Evolutionary conservation across 2,329 filamentous ascomycete species (phyloP).

Genomic region (Alternaria sp.): DNA sequence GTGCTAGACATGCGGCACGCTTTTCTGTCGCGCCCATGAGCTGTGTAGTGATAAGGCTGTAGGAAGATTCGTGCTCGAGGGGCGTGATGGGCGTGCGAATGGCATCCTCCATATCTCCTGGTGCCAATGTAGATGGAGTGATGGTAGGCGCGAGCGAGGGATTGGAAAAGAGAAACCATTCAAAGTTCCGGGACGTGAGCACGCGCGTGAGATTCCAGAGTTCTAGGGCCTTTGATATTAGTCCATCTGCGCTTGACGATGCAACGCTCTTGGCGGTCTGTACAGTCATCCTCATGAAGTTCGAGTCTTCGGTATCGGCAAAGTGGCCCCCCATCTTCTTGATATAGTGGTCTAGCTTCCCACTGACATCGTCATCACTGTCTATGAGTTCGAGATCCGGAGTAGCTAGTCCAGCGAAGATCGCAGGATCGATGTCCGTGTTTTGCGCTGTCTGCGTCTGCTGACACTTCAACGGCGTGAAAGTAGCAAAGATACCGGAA

Average conservation of each 20-base stretch:
- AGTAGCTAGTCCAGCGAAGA: constrained; percentile 34
- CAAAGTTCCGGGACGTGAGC: constrained; percentile 57
- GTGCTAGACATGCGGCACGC: constrained; percentile 59
- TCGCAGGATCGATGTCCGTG: constrained; percentile 46
- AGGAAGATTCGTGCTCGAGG: constrained; percentile 51
- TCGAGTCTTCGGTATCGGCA: constrained; percentile 57
- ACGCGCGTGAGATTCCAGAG: constrained; percentile 64
- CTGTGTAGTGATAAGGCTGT: constrained; percentile 60
- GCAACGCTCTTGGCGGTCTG: constrained; percentile 40
- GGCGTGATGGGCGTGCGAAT: constrained; percentile 37
- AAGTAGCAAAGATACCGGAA: constrained; percentile 55
- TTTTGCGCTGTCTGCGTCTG: constrained; percentile 29
- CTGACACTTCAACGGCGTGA: constrained; percentile 52
- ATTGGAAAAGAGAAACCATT: constrained; percentile 59
- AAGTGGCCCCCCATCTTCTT: constrained; percentile 56
- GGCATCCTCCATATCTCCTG: constrained; percentile 38
- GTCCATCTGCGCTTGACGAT: constrained; percentile 48
- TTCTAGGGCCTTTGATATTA: constrained; percentile 60
- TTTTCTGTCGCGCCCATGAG: constrained; percentile 63
- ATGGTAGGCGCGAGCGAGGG: constrained; percentile 45
- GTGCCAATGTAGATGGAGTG: constrained; percentile 39
- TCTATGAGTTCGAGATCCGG: constrained; percentile 57
- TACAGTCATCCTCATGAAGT: constrained; percentile 60
- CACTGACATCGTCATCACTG: constrained; percentile 58
- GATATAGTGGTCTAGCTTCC: constrained; percentile 62